phyloP scores from a whole-genome alignment of 179 eudicot genomes.

The Silene noctiflora region DNA sequence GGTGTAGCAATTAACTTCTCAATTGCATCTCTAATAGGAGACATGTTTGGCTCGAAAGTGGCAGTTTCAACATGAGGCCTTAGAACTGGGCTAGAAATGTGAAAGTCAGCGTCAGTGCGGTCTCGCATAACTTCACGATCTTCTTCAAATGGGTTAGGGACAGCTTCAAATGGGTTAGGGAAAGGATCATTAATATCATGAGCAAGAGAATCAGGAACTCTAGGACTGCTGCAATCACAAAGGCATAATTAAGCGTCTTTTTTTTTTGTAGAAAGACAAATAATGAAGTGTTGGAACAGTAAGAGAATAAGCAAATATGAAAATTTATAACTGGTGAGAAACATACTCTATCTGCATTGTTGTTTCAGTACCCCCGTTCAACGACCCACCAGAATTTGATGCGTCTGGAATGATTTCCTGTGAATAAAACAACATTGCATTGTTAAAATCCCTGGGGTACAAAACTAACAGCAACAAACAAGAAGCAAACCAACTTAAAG shows the following conservation, averaged over 20 bases:
- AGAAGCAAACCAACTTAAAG: not conserved
- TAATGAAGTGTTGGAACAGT: not conserved
- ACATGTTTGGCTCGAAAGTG: slow-evolving; percentile 30
- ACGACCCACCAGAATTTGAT: slow-evolving; percentile 21
- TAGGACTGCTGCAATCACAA: slow-evolving; percentile 32
- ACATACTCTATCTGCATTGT: slow-evolving; percentile 54
- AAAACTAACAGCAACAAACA: not conserved
- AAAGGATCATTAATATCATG: slow-evolving; percentile 15
- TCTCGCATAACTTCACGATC: slow-evolving; percentile 55
- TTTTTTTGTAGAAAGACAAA: no score
- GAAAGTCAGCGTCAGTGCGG: slow-evolving; percentile 24
- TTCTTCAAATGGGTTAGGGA: slow-evolving; percentile 25
- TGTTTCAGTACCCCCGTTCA: slow-evolving; percentile 27
- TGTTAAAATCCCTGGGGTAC: not conserved
- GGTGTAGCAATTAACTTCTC: slow-evolving; percentile 36
- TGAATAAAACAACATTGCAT: not conserved
- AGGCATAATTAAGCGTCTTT: not conserved
- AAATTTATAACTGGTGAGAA: not conserved
- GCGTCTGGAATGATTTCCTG: slow-evolving; percentile 39
- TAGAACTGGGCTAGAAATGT: slow-evolving; percentile 21
- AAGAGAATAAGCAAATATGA: not conserved
- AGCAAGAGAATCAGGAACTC: slow-evolving; percentile 14
- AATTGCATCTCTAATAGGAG: slow-evolving; percentile 28
- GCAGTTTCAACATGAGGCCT: slow-evolving; percentile 27
- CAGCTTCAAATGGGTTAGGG: slow-evolving; percentile 24